A percentile compares a stretch with the other conserved stretches of the same genome.
Conservation (phyloP, 176 grass and related monocot genomes). For the Canna indica region DNA sequence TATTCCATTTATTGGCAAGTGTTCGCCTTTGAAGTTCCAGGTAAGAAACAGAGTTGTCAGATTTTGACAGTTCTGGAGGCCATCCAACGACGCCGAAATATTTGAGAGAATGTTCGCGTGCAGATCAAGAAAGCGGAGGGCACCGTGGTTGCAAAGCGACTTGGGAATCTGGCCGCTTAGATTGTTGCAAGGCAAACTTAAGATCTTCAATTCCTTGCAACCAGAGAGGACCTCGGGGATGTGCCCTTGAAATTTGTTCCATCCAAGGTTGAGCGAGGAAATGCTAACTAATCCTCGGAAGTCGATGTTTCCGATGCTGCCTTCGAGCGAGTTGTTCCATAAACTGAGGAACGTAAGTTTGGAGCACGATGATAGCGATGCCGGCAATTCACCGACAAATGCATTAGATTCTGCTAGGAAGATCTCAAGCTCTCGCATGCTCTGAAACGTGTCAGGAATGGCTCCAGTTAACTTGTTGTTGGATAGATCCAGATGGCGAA, state of each 20-base stretch:
- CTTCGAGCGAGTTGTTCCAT: background rate
- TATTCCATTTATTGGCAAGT: background rate
- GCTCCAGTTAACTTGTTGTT: background rate
- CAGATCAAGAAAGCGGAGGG: background rate
- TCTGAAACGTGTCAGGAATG: background rate
- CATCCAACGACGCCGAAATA: background rate
- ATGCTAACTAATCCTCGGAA: background rate
- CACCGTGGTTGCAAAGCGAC: background rate
- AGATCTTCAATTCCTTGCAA: background rate
- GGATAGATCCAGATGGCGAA: background rate
- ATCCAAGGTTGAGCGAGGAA: background rate
- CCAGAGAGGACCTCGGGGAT: background rate
- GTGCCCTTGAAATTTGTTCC: background rate
- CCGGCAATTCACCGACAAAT: background rate
- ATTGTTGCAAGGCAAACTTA: background rate
- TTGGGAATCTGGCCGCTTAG: background rate
- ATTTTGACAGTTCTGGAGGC: background rate
- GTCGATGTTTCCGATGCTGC: background rate
- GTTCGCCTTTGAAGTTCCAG: background rate
- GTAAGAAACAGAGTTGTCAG: background rate
- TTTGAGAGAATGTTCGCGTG: background rate
- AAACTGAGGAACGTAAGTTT: background rate
- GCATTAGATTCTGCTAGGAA: background rate
- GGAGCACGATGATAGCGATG: background rate
- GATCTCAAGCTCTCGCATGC: background rate